Evolutionary conservation across 768 basidiomycete genomes (phyloP).

Genomic region (Rubroboletus satanas): DNA sequence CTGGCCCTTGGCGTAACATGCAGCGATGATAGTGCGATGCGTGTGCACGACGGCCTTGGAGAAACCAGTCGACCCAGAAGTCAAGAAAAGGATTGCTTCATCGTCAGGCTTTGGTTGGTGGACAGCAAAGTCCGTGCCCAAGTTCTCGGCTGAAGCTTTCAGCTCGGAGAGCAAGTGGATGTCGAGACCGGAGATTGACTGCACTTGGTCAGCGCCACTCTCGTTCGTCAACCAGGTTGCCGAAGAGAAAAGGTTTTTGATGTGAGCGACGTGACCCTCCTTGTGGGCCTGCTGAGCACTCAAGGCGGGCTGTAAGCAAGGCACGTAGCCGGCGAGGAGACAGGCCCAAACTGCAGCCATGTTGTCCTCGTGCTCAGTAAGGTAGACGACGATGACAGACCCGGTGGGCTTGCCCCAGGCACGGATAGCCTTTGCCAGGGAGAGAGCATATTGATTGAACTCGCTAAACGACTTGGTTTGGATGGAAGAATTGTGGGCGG

Average conservation of each 20-base stretch:
- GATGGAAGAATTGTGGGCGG: slow-evolving; percentile 25
- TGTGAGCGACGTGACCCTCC: slow-evolving; percentile 23
- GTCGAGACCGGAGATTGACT: slow-evolving; percentile 22
- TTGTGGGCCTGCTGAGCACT: slow-evolving; percentile 27
- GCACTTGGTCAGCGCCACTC: slow-evolving; percentile 24
- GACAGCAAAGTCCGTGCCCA: slow-evolving; percentile 11
- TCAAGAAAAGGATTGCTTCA: slow-evolving; percentile 36
- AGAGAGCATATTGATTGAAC: slow-evolving; percentile 15
- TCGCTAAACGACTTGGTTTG: slow-evolving; percentile 23
- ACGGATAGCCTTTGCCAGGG: slow-evolving; percentile 22
- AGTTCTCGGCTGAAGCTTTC: slow-evolving; percentile 9
- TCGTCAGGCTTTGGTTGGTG: slow-evolving; percentile 24
- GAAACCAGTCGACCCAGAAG: slow-evolving; percentile 44
- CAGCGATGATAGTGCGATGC: slow-evolving; percentile 37
- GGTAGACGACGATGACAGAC: slow-evolving; percentile 27
- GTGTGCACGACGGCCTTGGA: slow-evolving; percentile 41
- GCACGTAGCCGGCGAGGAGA: slow-evolving; percentile 29
- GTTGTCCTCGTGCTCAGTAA: slow-evolving; percentile 34
- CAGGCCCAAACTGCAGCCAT: slow-evolving; percentile 33
- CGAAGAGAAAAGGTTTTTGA: slow-evolving; percentile 29
- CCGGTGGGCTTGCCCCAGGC: slow-evolving; percentile 25
- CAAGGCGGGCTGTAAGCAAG: slow-evolving; percentile 32
- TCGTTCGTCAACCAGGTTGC: slow-evolving; percentile 32
- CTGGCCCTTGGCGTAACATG: slow-evolving; percentile 32
- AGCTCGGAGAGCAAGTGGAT: slow-evolving; percentile 26